Conservation (phyloP, 495 filamentous ascomycete species). For the Amphirosellinia nigrospora region DNA sequence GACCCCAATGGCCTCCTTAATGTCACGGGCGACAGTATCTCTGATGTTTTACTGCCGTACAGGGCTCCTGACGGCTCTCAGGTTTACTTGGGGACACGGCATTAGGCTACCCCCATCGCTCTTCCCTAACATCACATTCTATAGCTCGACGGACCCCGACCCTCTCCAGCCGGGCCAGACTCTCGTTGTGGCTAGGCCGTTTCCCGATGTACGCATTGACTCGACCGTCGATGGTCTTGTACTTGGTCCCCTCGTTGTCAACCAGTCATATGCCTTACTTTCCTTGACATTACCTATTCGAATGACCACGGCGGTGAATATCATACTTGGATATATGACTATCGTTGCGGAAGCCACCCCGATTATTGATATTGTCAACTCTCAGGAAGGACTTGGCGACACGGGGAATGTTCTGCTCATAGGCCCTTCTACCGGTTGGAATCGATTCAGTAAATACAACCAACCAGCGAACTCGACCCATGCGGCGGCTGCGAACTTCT, state of each 20-base stretch:
- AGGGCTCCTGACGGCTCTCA: conserved; percentile 59
- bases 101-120: conserved; percentile 70
- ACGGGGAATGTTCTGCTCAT: conserved; percentile 72
- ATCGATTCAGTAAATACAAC: conserved; percentile 60
- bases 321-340: conserved; percentile 78
- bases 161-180: conserved; percentile 43
- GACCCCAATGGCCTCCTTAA: conserved; percentile 59
- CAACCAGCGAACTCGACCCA: conserved; percentile 45
- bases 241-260: conserved; percentile 71
- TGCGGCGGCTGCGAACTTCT: conserved; percentile 44
- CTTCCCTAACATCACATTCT: conserved; percentile 78
- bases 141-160: conserved; percentile 45
- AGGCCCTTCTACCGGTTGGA: conserved; percentile 66
- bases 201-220: conserved; percentile 61
- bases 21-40: conserved; percentile 55
- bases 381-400: conserved; percentile 69
- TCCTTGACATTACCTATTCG: conserved; percentile 79
- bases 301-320: conserved; percentile 60
- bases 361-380: conserved; percentile 62
- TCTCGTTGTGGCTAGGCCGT: conserved; percentile 47
- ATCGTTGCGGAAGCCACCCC: conserved; percentile 67
- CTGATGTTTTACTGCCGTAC: conserved; percentile 64
- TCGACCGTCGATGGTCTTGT: conserved; percentile 59
- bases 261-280: conserved; percentile 73
- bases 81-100: conserved; percentile 61